Percentiles rank a stretch among this genome's conserved stretches.
phyloP scores from a whole-genome alignment of 2,329 filamentous ascomycete genomes.

The Cadophora malorum region DNA sequence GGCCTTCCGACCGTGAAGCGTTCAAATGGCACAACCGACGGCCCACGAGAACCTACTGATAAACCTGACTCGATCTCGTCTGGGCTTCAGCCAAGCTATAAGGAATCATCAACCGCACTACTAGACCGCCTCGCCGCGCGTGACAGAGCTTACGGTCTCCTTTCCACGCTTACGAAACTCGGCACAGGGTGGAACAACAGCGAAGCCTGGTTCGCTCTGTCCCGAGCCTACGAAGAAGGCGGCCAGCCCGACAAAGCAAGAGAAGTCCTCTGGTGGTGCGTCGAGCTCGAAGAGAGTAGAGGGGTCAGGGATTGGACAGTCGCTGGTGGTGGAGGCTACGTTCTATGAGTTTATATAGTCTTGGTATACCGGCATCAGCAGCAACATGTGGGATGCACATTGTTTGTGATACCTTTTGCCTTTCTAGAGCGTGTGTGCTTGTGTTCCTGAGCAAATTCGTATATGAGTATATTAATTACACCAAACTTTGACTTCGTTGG shows the following conservation, averaged over 20 bases:
- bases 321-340: conserved; percentile 62
- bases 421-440: conserved; percentile 1
- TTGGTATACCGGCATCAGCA: conserved; percentile 9
- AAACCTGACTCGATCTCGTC: conserved; percentile 25
- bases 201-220: conserved; percentile 91
- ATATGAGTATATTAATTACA: conserved; percentile 10
- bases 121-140: conserved; percentile 83
- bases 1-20: conserved; percentile 39
- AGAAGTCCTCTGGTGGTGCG: conserved; percentile 95
- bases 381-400: conserved; percentile 2
- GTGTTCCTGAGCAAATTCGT: neutral
- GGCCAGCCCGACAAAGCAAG: conserved; percentile 87
- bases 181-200: conserved; percentile 89
- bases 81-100: conserved; percentile 29
- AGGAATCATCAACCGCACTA: conserved; percentile 38
- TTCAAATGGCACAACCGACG: conserved; percentile 40
- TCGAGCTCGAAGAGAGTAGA: conserved; percentile 87
- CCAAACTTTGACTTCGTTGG: neutral
- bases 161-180: conserved; percentile 83
- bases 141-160: conserved; percentile 84
- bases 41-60: conserved; percentile 38
- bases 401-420: conserved; percentile 12
- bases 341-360: conserved; percentile 34
- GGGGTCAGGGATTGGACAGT: conserved; percentile 83
- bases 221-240: conserved; percentile 85